Percentiles rank a stretch among this genome's conserved stretches.
phyloP scores from a whole-genome alignment of 805 yeast species.

The Barnettozyma sucrosica region DNA sequence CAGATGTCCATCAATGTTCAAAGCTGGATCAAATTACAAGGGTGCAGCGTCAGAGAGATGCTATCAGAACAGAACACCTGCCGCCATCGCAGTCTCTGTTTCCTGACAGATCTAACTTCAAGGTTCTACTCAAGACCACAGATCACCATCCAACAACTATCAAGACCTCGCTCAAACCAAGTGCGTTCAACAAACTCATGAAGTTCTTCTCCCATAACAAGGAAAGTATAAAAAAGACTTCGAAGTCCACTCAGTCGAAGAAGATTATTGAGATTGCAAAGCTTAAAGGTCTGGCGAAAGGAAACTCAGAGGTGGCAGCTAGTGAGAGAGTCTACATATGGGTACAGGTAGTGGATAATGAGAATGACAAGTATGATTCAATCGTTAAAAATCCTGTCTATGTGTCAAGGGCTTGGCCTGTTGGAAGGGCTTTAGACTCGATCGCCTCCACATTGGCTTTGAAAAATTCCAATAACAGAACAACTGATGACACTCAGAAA shows the following conservation, averaged over 20 bases:
- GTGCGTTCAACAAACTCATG: constrained; percentile 20
- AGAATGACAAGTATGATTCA: constrained; percentile 18
- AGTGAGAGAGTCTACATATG: constrained; percentile 20
- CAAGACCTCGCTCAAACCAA: constrained; percentile 2
- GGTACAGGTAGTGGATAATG: constrained; percentile 24
- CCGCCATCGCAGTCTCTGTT: constrained; percentile 22
- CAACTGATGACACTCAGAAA: constrained; percentile 17
- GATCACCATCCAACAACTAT: constrained; percentile 16
- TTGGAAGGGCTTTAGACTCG: constrained; percentile 25
- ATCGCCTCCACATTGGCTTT: constrained; percentile 16
- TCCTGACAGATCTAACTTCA: constrained; percentile 22
- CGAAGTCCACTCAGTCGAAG: constrained; percentile 15
- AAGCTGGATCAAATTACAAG: background rate
- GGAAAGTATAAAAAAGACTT: constrained; percentile 4
- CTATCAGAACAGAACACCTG: constrained; percentile 17
- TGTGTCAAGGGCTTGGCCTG: constrained; percentile 23
- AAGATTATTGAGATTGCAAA: constrained; percentile 17
- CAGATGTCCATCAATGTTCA: constrained; percentile 22
- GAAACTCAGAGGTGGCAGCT: constrained; percentile 17
- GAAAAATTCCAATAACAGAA: constrained; percentile 23
- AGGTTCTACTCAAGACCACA: constrained; percentile 17
- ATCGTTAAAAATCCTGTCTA: constrained; percentile 16
- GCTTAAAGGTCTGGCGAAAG: constrained; percentile 21
- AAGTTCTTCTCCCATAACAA: constrained; percentile 14
- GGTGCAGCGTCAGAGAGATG: constrained; percentile 2